Conservation (phyloP, 2,329 filamentous ascomycete species). For the Parastagonospora nodorum region DNA sequence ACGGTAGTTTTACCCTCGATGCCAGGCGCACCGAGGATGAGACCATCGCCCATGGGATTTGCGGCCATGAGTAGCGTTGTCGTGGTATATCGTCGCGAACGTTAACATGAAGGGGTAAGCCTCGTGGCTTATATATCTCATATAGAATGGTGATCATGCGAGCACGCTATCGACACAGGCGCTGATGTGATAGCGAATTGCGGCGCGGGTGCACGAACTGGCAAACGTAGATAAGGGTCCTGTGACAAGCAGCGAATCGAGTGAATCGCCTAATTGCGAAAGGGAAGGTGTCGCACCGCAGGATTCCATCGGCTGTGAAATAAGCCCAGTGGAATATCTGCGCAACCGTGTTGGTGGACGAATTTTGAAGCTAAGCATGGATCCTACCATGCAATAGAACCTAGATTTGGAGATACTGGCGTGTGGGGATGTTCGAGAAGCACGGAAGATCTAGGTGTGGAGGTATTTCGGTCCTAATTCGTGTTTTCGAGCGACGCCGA, state of each 20-base stretch:
- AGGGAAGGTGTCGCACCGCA: slow-evolving; percentile 8
- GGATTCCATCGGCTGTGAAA: slow-evolving; percentile 1
- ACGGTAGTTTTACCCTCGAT: slow-evolving; percentile 14
- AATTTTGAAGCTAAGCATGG: too few relatives aligned
- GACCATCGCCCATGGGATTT: slow-evolving; percentile 13
- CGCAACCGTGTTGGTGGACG: background rate
- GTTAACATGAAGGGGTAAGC: background rate
- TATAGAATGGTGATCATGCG: background rate
- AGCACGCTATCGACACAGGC: background rate
- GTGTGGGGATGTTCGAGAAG: too few relatives aligned
- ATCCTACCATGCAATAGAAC: too few relatives aligned
- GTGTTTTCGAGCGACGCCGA: too few relatives aligned
- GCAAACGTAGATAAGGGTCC: slow-evolving; percentile 3
- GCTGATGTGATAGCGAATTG: slow-evolving; percentile 2
- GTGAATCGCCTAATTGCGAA: slow-evolving; percentile 8
- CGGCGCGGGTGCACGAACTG: slow-evolving; percentile 3
- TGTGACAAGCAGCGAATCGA: slow-evolving; percentile 1
- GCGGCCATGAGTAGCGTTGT: slow-evolving; percentile 10
- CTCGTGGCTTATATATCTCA: background rate
- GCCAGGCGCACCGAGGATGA: slow-evolving; percentile 13
- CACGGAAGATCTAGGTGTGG: too few relatives aligned
- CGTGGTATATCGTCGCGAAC: background rate
- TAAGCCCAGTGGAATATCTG: background rate
- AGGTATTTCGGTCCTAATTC: too few relatives aligned
- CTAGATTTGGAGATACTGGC: too few relatives aligned